Conservation (phyloP, 192 early-diverging fungal species). For the Podila epigama region DNA sequence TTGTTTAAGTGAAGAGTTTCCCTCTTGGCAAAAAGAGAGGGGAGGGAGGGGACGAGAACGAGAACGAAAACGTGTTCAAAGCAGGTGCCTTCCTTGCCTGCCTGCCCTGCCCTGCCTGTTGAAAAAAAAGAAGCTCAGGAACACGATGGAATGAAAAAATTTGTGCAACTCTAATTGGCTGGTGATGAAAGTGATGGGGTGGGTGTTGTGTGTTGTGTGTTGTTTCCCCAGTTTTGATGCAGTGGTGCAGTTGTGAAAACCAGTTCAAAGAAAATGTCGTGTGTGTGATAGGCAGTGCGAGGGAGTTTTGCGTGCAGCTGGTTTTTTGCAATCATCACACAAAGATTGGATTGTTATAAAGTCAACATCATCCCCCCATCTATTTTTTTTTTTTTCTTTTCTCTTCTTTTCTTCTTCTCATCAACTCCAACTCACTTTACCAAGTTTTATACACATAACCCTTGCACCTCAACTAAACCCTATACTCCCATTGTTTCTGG, state of each 20-base stretch:
- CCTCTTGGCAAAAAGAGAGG: no score
- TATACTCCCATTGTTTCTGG: constrained; percentile 33
- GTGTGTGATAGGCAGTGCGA: no score
- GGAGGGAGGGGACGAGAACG: no score
- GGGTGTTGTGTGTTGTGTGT: no score
- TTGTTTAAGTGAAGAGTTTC: background rate
- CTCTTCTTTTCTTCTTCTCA: constrained; percentile 13
- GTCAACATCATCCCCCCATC: background rate
- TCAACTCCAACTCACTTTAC: constrained; percentile 18
- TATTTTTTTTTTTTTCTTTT: constrained; percentile 5
- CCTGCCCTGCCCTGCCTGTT: no score
- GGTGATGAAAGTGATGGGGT: constrained; percentile 6
- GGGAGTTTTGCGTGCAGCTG: no score
- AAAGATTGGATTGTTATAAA: constrained; percentile 27
- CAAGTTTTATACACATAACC: background rate
- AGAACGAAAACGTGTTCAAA: no score
- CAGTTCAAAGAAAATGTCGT: no score
- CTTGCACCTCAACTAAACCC: constrained; percentile 7
- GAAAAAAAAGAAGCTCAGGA: background rate
- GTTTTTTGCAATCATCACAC: no score
- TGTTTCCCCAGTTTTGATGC: no score
- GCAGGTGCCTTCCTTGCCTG: no score
- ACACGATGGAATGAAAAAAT: background rate
- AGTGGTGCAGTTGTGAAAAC: no score
- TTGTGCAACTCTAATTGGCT: background rate